A percentile compares a stretch with the other conserved stretches of the same genome.
Evolutionary conservation across 805 yeast genomes (phyloP).

Genomic region (Cyberlindnera maritima): DNA sequence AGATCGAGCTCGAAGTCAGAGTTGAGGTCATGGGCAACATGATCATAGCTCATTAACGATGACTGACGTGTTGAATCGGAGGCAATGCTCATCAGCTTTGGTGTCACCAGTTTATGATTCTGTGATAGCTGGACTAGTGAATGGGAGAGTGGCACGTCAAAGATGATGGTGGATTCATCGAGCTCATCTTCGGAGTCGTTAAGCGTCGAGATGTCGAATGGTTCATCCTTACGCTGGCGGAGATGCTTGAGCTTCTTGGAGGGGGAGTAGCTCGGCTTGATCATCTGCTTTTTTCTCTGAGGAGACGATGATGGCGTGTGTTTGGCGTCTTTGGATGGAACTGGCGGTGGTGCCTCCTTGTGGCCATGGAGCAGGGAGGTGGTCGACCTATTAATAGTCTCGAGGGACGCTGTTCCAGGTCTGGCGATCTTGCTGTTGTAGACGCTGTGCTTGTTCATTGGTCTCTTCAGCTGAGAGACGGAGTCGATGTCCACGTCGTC

Average conservation of each 20-base stretch:
- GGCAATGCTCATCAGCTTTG: conserved; percentile 25
- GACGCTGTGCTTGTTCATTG: not conserved
- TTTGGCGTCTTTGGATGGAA: not conserved
- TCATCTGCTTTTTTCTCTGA: conserved; percentile 1
- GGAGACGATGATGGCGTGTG: conserved; percentile 5
- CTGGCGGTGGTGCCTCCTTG: conserved; percentile 2
- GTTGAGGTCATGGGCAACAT: conserved; percentile 5
- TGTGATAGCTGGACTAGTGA: conserved; percentile 42
- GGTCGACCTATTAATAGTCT: conserved; percentile 18
- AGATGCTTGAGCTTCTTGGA: conserved; percentile 19
- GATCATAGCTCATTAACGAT: conserved; percentile 39
- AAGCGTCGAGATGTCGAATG: conserved; percentile 12
- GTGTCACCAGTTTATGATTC: conserved; percentile 33
- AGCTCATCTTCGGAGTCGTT: conserved; percentile 48
- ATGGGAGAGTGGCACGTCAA: conserved; percentile 64
- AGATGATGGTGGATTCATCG: conserved; percentile 51
- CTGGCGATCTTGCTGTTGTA: conserved; percentile 1
- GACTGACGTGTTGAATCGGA: conserved; percentile 45
- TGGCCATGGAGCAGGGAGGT: conserved; percentile 12
- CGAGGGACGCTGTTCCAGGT: conserved; percentile 11
- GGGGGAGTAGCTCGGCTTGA: conserved; percentile 18
- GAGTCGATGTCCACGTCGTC: conserved; percentile 23
- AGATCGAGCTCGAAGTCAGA: conserved; percentile 18
- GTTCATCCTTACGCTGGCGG: conserved; percentile 17
- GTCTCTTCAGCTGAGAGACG: conserved; percentile 7